Evolutionary conservation across 768 basidiomycete genomes (phyloP), one percentile per base, ranked within the genome.

Genomic region (Xerocomus brunneocitrinus): DNA sequence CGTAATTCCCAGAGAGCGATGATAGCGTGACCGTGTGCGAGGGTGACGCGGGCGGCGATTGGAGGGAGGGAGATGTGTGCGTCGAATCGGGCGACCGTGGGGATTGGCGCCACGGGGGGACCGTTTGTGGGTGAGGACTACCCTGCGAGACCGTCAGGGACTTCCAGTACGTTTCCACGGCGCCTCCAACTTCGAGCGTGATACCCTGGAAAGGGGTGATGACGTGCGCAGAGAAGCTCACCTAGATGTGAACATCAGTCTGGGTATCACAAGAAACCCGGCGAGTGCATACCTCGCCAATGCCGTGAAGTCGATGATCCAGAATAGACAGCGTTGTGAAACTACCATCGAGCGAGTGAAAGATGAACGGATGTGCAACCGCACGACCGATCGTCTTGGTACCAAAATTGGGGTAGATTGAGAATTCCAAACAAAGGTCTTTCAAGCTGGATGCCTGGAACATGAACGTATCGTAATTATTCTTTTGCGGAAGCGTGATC

Each of bases 141-240:
- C 66, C 60, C 57, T 65, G 64, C 8, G 67, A 57, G 46, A 69
- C 16, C 58, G 70, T 58, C 67, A 71, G 14, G 71, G 94, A 95
- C 73, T 98, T 98, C 97, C 97, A 99, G 69, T 99, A 99, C 0
- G 95, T 99, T 73, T 98, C 95, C 28, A 98, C 81, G 48, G 90
- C 85, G 25, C 97, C 95, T 24, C 94, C 95, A 50, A 98, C 88
- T 71, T 95, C 91, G 12, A 98, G 78, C 53, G 92, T 92, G 46
- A 93, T 91, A 3, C 91, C 93, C 53, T 86, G 83, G 72, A 98
- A 98, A 1, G 93, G 89, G 8, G 84, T 87, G 56, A 95, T 83
- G 53, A 94, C 80, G 61, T 83, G 89, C 31, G 91, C 77, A 62
- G 92, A 92, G 69, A 98, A 95, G 47, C 86, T 82, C 24, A 98